Percentiles rank a stretch among this genome's conserved stretches.
Evolutionary conservation across 1,284 basidiomycete genomes (phyloP).

Genomic region (Sparassis latifolia): DNA sequence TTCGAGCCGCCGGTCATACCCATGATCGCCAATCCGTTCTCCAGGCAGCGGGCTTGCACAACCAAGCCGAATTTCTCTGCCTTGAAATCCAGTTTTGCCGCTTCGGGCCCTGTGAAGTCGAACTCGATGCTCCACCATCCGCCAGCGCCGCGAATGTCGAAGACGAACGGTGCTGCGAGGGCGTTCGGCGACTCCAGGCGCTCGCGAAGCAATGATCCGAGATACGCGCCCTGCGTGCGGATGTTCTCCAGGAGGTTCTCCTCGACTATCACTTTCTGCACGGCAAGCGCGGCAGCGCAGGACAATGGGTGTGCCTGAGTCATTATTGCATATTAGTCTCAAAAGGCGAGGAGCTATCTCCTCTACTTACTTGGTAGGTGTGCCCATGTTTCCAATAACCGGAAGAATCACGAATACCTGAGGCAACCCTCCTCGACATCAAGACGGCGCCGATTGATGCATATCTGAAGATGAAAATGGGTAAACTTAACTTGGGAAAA

Average conservation of each 20-base stretch:
- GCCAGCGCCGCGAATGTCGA: conserved; percentile 74
- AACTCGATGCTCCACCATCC: conserved; percentile 83
- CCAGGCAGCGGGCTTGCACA: conserved; percentile 58
- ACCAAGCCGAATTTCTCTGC: conserved; percentile 50
- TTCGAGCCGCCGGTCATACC: conserved; percentile 67
- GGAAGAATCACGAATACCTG: conserved; percentile 57
- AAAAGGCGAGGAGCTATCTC: no score
- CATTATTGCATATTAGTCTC: background rate
- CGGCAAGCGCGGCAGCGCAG: conserved; percentile 74
- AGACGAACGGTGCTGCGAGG: conserved; percentile 55
- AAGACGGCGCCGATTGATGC: conserved; percentile 79
- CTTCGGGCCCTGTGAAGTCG: conserved; percentile 45
- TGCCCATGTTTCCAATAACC: conserved; percentile 81
- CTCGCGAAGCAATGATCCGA: conserved; percentile 49
- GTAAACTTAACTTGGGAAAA: background rate
- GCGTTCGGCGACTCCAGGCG: conserved; percentile 49
- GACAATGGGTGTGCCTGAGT: conserved; percentile 62
- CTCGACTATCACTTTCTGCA: conserved; percentile 63
- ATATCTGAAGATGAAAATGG: conserved; percentile 42
- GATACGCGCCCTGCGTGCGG: conserved; percentile 53
- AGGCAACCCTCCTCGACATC: conserved; percentile 63
- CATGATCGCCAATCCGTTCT: conserved; percentile 64
- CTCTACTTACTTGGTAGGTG: conserved; percentile 64
- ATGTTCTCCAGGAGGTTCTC: conserved; percentile 69
- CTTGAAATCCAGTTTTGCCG: conserved; percentile 40